A percentile compares a stretch with the other conserved stretches of the same genome.
Conservation (phyloP, 176 grass and related monocot species). For the Oryza longistaminata region DNA sequence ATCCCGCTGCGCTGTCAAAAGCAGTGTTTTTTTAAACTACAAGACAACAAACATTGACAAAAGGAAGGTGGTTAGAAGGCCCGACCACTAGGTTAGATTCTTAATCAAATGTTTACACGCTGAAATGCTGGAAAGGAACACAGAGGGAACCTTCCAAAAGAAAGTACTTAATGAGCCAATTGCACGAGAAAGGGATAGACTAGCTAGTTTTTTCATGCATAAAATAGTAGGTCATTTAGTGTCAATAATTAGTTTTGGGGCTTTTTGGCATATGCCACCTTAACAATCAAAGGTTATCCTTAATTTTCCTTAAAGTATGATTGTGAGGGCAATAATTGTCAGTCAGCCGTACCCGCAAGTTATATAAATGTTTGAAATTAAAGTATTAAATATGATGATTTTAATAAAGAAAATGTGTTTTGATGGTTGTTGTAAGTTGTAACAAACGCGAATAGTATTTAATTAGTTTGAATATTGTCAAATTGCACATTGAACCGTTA, state of each 20-base stretch:
- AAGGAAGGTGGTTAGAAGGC: slow-evolving; percentile 45
- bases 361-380: background rate
- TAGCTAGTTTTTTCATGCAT: background rate
- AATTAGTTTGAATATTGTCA: background rate
- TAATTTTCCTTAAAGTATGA: background rate
- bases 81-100: background rate
- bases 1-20: background rate
- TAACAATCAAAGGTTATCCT: too few relatives aligned
- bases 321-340: background rate
- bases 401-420: background rate
- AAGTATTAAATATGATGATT: background rate
- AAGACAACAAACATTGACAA: slow-evolving; percentile 30
- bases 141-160: slow-evolving; percentile 32
- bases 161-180: background rate
- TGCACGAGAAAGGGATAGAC: background rate
- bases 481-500: background rate
- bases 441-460: background rate
- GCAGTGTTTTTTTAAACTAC: slow-evolving; percentile 1
- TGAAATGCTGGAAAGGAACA: slow-evolving; percentile 19
- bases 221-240: background rate
- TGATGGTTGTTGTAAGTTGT: background rate
- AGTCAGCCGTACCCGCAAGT: background rate
- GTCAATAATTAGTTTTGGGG: background rate
- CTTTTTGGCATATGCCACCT: background rate
- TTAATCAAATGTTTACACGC: background rate